Base-by-base conservation (phyloP, 2,329 filamentous ascomycete genomes). In the Verticillium isaacii region DNA sequence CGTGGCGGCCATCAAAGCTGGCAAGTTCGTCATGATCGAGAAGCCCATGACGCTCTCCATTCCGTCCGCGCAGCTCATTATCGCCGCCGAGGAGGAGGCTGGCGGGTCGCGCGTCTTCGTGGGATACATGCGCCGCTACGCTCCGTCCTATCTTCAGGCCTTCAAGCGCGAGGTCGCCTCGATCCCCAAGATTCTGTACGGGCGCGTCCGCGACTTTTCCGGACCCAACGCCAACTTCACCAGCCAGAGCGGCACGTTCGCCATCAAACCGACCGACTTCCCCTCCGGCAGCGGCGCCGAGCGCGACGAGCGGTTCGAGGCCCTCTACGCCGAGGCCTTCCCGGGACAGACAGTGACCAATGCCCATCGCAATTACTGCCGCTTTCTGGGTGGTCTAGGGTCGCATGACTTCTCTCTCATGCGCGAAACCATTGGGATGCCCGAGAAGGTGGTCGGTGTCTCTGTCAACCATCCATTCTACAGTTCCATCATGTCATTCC, bases 111-210 rank as follows among this genome's bases (percentile, higher is more conserved):
- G 70, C 34, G 75, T 85, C 3, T 83, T 86, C 65, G 81, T 87
- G 1, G 83, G 82, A 2, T 85, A 84, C 65, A 85, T 85, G 75
- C 74, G 84, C 36, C 75, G 84, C 56, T 85, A 86, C 68, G 83
- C 84, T 1, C 72, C 80, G 0, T 75, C 77, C 3, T 85, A 84
- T 66, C 71, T 74, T 5, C 72, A 80, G 29, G 77, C 80, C 0
- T 78, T 85, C 60, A 76, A 78, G 65, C 70, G 74, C 8, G 84
- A 87, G 66, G 71, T 87, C 8, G 76, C 71, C 0, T 70, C 67
- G 0, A 75, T 85, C 2, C 75, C 72, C 0, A 73, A 77, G 56
- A 80, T 87, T 14, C 70, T 78, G 29, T 86, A 86, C 67, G 84
- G 80, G 2, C 72, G 83, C 3, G 74, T 77, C 4, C 66, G 66